Evolutionary conservation across 192 early-diverging fungal genomes (phyloP), one percentile per base, ranked within the genome.

Genomic region (Kappamyces sp.): DNA sequence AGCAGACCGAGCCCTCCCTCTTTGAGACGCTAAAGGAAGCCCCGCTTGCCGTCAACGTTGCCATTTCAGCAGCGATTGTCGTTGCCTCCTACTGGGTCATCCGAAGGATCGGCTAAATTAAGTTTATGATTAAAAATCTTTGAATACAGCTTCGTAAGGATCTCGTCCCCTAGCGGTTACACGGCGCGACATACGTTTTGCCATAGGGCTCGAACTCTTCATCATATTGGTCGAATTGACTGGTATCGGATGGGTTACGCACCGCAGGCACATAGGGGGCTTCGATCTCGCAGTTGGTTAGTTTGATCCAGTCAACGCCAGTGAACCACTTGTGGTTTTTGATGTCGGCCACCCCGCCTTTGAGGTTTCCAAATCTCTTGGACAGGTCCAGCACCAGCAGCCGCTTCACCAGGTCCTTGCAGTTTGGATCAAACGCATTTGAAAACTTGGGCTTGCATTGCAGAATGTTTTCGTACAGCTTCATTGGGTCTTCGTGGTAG

Each of bases 401-500:
- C 7, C 85, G 71, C 64, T 91, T 86, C 49, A 94, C 74, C 5
- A 96, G 67, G 78, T 96, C 90, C 66, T 89, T 91, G 7, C 88
- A 86, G 1, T 73, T 64, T 0, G 84, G 77, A 60, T 91, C 85
- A 64, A 96, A 93, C 65, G 86, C 85, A 47, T 85, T 54, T n/a
- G 93, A 91, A 79, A 91, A 96, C 62, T 79, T 74, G 41, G 90
- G 85, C 36, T 78, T 83, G 34, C 93, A 89, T 1, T 79, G 78
- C 60, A 96, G 70, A 49, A 96, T 94, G 73, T 93, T 93, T 73
- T 93, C 93, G 63, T 94, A 96, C 50, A 96, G 63, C 54, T 88
- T 85, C 69, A 91, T 85, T 65, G 90, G 91, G 66, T 93, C 90
- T 55, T 96, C 91, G 72, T 96, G 91, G 71, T 87, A 96, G 74